Conservation (phyloP, 495 filamentous ascomycete genomes). For the Xylaria curta region DNA sequence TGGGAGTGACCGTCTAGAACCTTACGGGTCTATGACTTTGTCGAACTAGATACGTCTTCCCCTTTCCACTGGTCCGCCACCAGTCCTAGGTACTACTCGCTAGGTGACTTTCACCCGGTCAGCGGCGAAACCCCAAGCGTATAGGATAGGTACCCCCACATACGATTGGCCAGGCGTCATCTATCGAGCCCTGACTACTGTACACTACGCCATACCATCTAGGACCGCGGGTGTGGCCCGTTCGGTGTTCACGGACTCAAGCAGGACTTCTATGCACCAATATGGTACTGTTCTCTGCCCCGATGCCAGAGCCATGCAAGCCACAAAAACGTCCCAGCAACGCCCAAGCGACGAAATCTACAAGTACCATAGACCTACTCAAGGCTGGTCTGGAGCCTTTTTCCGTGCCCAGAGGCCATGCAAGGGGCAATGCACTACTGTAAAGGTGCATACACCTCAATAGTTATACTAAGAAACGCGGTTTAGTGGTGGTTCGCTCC, state of each 20-base stretch:
- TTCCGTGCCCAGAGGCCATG: background rate
- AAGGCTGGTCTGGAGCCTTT: background rate
- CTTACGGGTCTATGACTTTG: conserved; percentile 1
- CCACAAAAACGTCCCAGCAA: conserved; percentile 1
- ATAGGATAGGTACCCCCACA: background rate
- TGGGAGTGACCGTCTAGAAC: conserved; percentile 13
- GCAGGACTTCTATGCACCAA: background rate
- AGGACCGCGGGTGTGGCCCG: background rate
- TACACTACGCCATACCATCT: background rate
- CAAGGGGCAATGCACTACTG: background rate
- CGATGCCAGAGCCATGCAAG: conserved; percentile 3
- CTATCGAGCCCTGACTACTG: background rate
- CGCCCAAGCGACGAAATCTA: background rate
- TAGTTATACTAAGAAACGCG: conserved; percentile 4
- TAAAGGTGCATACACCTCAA: background rate
- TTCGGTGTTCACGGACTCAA: conserved; percentile 4
- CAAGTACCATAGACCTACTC: background rate
- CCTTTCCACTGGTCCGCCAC: conserved; percentile 9
- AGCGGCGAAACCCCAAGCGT: conserved; percentile 8
- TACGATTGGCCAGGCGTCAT: background rate
- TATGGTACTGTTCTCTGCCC: background rate
- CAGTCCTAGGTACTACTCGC: background rate
- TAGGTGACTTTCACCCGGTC: background rate
- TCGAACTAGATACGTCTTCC: background rate
- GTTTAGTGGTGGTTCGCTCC: conserved; percentile 1